phyloP scores from a whole-genome alignment of 345 rosid species.

The Boechera divaricarpa region DNA sequence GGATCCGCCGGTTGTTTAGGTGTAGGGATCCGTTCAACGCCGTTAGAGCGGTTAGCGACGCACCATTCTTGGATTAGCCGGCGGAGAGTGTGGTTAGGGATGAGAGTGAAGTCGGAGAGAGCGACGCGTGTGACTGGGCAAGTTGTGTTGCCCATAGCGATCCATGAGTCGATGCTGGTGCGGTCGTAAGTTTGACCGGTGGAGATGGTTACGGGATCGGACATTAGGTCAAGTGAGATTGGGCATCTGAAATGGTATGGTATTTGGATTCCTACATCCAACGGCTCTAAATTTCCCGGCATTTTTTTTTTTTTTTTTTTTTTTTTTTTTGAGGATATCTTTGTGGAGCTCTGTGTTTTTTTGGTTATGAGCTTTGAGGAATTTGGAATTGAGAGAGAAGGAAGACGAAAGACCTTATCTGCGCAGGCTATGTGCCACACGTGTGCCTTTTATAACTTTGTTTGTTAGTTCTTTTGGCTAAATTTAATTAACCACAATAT shows the following conservation, averaged over 20 bases:
- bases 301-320: constrained; percentile 40
- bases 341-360: background rate
- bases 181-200: constrained; percentile 99
- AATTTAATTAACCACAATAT: background rate
- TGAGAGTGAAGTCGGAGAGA: constrained; percentile 82
- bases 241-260: constrained; percentile 98
- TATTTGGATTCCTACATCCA: constrained; percentile 76
- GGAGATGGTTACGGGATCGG: constrained; percentile 89
- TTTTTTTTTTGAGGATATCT: background rate
- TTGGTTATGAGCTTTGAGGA: background rate
- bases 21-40: constrained; percentile 86
- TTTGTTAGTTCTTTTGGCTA: constrained; percentile 36
- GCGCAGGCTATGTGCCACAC: constrained; percentile 62
- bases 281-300: constrained; percentile 77
- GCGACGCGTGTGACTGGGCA: constrained; percentile 88
- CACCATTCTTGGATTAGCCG: constrained; percentile 98
- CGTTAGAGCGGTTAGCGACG: constrained; percentile 81
- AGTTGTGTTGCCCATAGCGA: constrained; percentile 86
- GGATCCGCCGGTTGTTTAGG: constrained; percentile 99
- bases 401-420: constrained; percentile 51
- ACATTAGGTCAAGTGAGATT: constrained; percentile 93
- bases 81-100: constrained; percentile 98
- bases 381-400: constrained; percentile 34
- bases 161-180: constrained; percentile 93
- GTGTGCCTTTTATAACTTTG: constrained; percentile 65